phyloP scores from a whole-genome alignment of 345 rosid genomes.

The Eucalyptus leucophloia region DNA sequence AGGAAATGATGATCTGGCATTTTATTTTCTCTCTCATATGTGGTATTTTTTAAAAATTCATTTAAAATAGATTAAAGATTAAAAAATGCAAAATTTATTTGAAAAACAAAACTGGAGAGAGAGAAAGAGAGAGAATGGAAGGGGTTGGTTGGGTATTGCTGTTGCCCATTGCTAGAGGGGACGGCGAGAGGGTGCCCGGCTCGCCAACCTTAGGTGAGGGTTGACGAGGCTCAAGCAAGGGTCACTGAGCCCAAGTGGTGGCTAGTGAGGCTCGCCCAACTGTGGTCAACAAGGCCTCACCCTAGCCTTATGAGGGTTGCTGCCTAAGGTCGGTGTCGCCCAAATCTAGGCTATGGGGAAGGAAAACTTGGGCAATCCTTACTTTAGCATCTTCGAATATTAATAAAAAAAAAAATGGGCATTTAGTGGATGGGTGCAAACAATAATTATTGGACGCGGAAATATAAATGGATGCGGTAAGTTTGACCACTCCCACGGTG shows the following conservation, averaged over 20 bases:
- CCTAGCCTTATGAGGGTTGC: neutral
- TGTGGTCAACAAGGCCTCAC: neutral
- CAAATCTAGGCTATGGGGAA: neutral
- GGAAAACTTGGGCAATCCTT: neutral
- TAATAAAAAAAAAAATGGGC: neutral
- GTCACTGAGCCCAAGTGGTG: neutral
- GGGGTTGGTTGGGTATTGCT: neutral
- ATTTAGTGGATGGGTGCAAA: neutral
- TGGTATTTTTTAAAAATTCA: neutral
- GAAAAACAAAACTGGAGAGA: too few species aligned
- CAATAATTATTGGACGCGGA: neutral
- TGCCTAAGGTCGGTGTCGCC: neutral
- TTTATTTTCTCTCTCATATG: too few species aligned
- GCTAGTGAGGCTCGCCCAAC: neutral
- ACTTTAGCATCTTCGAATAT: neutral
- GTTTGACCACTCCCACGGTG: neutral
- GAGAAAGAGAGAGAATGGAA: too few species aligned
- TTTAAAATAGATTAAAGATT: too few species aligned
- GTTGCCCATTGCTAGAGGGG: neutral
- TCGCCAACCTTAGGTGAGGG: neutral
- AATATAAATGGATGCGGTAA: neutral
- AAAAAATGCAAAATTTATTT: neutral
- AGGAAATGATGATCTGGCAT: neutral
- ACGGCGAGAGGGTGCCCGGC: accelerated
- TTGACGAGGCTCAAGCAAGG: accelerated